These are phyloP conservation scores for Aspergillus sp. DNA, from an alignment of 2,329 filamentous ascomycete genomes.

Conservation along the genomic window DNA sequence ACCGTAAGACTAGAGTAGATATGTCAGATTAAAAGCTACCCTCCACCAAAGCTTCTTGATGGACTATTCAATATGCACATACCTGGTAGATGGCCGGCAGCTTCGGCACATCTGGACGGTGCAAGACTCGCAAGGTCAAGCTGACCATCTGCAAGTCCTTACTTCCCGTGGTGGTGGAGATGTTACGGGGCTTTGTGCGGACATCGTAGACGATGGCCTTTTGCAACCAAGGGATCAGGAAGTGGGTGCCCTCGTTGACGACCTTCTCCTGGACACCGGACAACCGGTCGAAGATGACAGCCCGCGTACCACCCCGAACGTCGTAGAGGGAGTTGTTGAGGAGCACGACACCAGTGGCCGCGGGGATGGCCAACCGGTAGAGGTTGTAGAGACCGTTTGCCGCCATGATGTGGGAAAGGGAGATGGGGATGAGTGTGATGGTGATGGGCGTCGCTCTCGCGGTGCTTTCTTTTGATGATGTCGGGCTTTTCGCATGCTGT, in stretches of 20 bases:
- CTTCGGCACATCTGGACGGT: slow-evolving; percentile 86
- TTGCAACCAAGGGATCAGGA: slow-evolving; percentile 93
- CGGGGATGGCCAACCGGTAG: slow-evolving; percentile 60
- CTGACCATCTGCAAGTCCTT: slow-evolving; percentile 99
- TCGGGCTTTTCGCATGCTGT: slow-evolving; percentile 29
- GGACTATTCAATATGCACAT: slow-evolving; percentile 19
- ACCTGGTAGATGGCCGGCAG: slow-evolving; percentile 99
- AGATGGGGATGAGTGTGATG: slow-evolving; percentile 6
- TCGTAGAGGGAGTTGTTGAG: slow-evolving; percentile 86
- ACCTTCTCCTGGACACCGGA: slow-evolving; percentile 89
- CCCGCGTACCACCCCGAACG: slow-evolving; percentile 87
- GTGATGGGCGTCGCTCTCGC: no score
- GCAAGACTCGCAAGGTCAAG: slow-evolving; percentile 90
- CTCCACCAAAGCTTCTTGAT: no score
- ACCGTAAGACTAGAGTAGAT: slow-evolving; percentile 70
- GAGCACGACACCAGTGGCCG: slow-evolving; percentile 62
- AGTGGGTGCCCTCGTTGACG: slow-evolving; percentile 93
- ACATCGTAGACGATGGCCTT: slow-evolving; percentile 94
- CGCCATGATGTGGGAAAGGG: slow-evolving; percentile 41
- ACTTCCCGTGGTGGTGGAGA: slow-evolving; percentile 93
- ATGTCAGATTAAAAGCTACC: no score
- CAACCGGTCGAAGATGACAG: slow-evolving; percentile 95
- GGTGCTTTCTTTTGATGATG: slow-evolving; percentile 18
- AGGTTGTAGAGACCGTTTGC: slow-evolving; percentile 31
- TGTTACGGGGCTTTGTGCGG: slow-evolving; percentile 93